Evolutionary conservation across 169 alveolate species (phyloP).

Genomic region (Eimeria falciformis): DNA sequence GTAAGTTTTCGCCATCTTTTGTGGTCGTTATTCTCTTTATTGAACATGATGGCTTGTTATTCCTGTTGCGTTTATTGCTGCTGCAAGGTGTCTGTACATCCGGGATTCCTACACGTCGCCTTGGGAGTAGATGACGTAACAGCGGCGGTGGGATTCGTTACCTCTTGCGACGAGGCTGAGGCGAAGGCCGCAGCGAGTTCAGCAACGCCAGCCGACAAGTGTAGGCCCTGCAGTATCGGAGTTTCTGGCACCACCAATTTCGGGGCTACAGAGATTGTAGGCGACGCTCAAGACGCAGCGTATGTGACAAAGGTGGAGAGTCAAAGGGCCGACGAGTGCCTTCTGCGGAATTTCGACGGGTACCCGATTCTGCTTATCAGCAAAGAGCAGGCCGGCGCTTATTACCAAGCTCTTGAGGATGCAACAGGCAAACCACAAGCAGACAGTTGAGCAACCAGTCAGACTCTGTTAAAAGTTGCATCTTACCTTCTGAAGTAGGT

Average conservation of each 20-base stretch:
- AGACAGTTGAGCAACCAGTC: too few species aligned
- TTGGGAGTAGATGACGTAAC: conserved; percentile 60
- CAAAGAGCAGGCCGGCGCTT: conserved; percentile 19
- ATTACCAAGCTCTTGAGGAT: neutral
- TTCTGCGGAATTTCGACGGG: conserved; percentile 12
- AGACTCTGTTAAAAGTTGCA: too few species aligned
- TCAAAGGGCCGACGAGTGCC: conserved; percentile 6
- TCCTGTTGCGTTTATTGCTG: neutral
- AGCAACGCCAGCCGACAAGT: conserved; percentile 18
- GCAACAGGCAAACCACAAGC: too few species aligned
- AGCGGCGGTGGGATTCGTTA: conserved; percentile 47
- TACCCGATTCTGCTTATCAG: conserved; percentile 27
- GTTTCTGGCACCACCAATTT: neutral
- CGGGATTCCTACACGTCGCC: conserved; percentile 68
- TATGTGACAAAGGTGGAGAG: neutral
- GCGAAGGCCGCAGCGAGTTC: neutral
- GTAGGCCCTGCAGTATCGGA: neutral
- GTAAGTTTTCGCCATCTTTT: too few species aligned
- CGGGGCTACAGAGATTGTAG: conserved; percentile 37
- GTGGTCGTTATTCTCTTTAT: too few species aligned
- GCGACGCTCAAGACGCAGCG: conserved; percentile 8
- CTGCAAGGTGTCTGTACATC: conserved; percentile 68
- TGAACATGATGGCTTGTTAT: neutral
- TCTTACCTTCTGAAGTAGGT: too few species aligned
- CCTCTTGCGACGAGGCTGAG: neutral